A percentile compares a stretch with the other conserved stretches of the same genome.
phyloP scores from a whole-genome alignment of 495 filamentous ascomycete species.

The Sordaria brevicollis region DNA sequence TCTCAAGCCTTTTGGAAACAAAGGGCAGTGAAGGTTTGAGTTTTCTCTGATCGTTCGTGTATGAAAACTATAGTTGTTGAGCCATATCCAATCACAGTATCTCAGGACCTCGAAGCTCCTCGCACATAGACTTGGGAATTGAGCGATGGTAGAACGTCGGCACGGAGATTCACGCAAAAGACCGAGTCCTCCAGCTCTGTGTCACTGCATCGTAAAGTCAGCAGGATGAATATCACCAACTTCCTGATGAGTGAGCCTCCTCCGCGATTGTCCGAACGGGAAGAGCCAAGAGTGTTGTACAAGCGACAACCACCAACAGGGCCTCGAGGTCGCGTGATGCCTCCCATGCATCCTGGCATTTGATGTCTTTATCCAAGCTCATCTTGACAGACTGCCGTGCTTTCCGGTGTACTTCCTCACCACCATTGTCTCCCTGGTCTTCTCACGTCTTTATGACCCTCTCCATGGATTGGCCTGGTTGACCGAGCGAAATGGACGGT shows the following conservation, averaged over 20 bases:
- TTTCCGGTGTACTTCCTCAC: neutral
- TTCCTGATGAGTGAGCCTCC: neutral
- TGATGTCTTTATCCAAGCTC: neutral
- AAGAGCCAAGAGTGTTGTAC: neutral
- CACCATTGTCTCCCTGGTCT: neutral
- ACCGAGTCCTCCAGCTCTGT: neutral
- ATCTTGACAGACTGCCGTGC: neutral
- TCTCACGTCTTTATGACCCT: neutral
- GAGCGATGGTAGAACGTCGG: neutral
- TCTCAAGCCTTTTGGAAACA: neutral
- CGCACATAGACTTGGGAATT: neutral
- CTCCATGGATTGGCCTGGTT: neutral
- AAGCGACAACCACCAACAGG: neutral
- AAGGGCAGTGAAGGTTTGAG: neutral
- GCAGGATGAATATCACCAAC: neutral
- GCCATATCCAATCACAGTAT: neutral
- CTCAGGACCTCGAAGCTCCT: neutral
- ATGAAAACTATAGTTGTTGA: neutral
- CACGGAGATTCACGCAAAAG: neutral
- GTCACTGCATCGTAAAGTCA: neutral
- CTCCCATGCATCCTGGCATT: neutral
- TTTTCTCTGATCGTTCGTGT: neutral
- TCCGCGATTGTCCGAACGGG: neutral
- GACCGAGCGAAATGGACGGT: neutral
- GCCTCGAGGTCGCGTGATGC: neutral